A percentile compares a stretch with the other conserved stretches of the same genome.
phyloP scores from a whole-genome alignment of 2,329 filamentous ascomycete species.

The Colletotrichum paranaense region DNA sequence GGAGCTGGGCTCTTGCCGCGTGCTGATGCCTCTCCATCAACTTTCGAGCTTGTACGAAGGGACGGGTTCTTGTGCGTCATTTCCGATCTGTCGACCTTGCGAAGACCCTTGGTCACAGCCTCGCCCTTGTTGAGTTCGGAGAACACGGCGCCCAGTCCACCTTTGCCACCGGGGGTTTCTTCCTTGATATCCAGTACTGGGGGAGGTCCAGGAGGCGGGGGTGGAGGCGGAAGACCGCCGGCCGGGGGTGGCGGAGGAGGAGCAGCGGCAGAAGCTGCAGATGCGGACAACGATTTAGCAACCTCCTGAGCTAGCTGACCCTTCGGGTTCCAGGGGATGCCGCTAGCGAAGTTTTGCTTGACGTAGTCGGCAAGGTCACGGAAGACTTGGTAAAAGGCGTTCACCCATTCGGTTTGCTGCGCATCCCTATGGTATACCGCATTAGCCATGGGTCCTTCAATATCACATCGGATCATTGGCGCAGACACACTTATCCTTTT shows the following conservation, averaged over 20 bases:
- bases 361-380: conserved; percentile 85
- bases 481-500: conserved; percentile 73
- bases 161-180: conserved; percentile 55
- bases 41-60: conserved; percentile 78
- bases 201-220: conserved; percentile 78
- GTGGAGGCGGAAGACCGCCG: conserved; percentile 70
- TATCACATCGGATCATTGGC: neutral
- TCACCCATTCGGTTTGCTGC: conserved; percentile 87
- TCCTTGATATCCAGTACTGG: conserved; percentile 72
- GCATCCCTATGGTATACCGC: conserved; percentile 69
- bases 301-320: conserved; percentile 79
- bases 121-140: conserved; percentile 90
- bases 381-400: conserved; percentile 92
- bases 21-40: conserved; percentile 65
- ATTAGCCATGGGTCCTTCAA: conserved; percentile 27
- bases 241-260: conserved; percentile 62
- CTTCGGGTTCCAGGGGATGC: conserved; percentile 87
- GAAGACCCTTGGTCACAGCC: conserved; percentile 86
- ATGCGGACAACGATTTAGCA: conserved; percentile 65
- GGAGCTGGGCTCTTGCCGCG: conserved; percentile 89
- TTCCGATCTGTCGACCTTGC: conserved; percentile 93
- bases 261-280: conserved; percentile 50
- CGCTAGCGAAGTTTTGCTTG: conserved; percentile 82
- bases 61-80: conserved; percentile 99
- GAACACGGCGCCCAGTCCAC: conserved; percentile 89